These are phyloP conservation scores for Albophoma yamanashiensis DNA, from an alignment of 2,329 filamentous ascomycete species.

Conservation along the genomic window DNA sequence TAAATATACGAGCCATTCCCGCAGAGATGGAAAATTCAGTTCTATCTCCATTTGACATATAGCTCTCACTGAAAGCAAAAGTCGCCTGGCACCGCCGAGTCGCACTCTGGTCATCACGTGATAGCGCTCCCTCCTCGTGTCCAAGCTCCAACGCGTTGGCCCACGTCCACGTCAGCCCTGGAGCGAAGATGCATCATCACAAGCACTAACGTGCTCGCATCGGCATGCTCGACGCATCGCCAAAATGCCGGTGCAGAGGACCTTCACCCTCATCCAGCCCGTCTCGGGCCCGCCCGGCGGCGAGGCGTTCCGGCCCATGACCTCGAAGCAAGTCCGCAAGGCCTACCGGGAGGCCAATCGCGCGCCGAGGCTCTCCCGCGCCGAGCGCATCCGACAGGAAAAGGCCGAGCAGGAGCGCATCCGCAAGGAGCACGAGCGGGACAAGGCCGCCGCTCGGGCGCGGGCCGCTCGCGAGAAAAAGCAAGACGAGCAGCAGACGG, in stretches of 20 bases:
- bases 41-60: neutral
- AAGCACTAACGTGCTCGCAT: neutral
- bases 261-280: constrained; percentile 32
- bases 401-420: constrained; percentile 44
- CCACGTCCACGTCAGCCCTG: neutral
- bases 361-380: constrained; percentile 25
- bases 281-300: constrained; percentile 4
- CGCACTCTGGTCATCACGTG: constrained; percentile 2
- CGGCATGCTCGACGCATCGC: constrained; percentile 2
- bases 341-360: constrained; percentile 24
- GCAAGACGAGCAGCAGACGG: constrained; percentile 39
- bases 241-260: constrained; percentile 28
- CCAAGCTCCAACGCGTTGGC: neutral
- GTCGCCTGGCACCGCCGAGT: neutral
- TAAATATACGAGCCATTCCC: neutral
- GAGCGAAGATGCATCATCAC: neutral
- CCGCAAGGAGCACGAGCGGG: constrained; percentile 38
- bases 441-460: constrained; percentile 36
- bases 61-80: neutral
- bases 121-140: constrained; percentile 7
- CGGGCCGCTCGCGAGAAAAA: constrained; percentile 42
- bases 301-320: constrained; percentile 20
- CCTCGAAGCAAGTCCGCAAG: constrained; percentile 29
- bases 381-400: constrained; percentile 27
- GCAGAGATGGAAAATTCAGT: neutral